Evolutionary conservation across 1,284 basidiomycete genomes (phyloP).

Genomic region (Malassezia yamatoensis): DNA sequence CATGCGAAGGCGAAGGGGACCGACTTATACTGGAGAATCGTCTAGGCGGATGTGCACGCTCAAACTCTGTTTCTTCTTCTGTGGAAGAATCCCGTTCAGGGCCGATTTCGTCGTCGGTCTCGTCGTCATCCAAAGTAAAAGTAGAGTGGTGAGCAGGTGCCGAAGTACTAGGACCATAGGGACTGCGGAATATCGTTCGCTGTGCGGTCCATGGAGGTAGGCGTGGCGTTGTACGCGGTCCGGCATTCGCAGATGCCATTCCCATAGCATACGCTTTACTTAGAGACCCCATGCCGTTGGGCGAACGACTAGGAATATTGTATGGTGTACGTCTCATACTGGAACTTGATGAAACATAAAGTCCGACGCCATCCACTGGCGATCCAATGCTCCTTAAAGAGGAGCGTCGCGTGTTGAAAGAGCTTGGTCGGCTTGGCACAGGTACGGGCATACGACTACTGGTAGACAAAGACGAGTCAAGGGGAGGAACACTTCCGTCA

Average conservation of each 20-base stretch:
- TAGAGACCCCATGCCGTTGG: constrained; percentile 2
- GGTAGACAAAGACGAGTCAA: constrained; percentile 3
- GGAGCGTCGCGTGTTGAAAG: constrained; percentile 10
- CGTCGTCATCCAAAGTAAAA: constrained; percentile 32
- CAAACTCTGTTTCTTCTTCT: constrained; percentile 32
- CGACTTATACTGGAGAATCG: neutral
- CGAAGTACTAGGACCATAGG: constrained; percentile 2
- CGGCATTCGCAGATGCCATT: constrained; percentile 20
- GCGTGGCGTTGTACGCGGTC: neutral
- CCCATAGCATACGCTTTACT: constrained; percentile 19
- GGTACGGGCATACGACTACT: neutral
- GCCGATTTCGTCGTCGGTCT: constrained; percentile 42
- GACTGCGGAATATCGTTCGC: constrained; percentile 4
- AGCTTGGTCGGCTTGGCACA: neutral
- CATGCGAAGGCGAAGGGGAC: constrained; percentile 6
- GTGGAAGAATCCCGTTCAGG: constrained; percentile 31
- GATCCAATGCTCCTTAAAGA: constrained; percentile 2
- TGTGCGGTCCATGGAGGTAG: neutral
- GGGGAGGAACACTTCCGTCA: constrained; percentile 5
- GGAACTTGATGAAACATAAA: neutral
- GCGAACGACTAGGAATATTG: constrained; percentile 14
- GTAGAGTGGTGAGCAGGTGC: constrained; percentile 19
- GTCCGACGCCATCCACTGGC: neutral
- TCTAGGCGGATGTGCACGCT: neutral
- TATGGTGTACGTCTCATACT: constrained; percentile 10